A percentile compares a stretch with the other conserved stretches of the same genome.
These are phyloP conservation scores for Acacia crassicarpa DNA, from an alignment of 306 rosid genomes.

Conservation along the genomic window DNA sequence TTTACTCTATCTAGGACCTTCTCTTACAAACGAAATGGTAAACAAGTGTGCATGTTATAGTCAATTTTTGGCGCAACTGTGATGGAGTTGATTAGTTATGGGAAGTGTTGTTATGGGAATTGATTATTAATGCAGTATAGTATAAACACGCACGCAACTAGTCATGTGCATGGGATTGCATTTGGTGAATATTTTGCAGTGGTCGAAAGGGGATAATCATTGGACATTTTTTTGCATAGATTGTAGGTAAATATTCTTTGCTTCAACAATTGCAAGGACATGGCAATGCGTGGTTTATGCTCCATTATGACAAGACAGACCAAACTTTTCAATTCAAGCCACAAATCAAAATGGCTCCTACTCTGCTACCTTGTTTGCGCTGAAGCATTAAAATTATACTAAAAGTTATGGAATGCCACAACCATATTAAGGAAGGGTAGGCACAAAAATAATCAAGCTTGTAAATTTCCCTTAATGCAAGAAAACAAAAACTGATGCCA, in stretches of 20 bases:
- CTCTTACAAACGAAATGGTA: no score
- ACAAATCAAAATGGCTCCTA: slow-evolving; percentile 27
- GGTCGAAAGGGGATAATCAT: background rate
- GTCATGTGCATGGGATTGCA: background rate
- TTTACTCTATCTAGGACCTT: no score
- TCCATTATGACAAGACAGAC: slow-evolving; percentile 1
- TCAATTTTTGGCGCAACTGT: no score
- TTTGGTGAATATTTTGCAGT: background rate
- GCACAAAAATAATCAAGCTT: no score
- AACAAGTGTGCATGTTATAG: no score
- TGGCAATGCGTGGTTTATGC: background rate
- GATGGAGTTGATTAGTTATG: no score
- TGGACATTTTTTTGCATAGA: background rate
- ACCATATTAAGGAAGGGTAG: background rate
- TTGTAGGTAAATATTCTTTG: slow-evolving; percentile 18
- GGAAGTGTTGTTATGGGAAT: no score
- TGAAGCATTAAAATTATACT: background rate
- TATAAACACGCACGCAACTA: background rate
- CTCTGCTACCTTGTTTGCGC: background rate
- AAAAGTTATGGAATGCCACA: background rate
- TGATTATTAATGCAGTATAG: background rate
- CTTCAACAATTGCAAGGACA: background rate
- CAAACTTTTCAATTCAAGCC: slow-evolving; percentile 27
- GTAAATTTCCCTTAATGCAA: no score
- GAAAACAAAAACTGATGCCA: no score